A percentile compares a stretch with the other conserved stretches of the same genome.
These are phyloP conservation scores for Margaritispora aquatica DNA, from an alignment of 495 filamentous ascomycete species.

Conservation along the genomic window DNA sequence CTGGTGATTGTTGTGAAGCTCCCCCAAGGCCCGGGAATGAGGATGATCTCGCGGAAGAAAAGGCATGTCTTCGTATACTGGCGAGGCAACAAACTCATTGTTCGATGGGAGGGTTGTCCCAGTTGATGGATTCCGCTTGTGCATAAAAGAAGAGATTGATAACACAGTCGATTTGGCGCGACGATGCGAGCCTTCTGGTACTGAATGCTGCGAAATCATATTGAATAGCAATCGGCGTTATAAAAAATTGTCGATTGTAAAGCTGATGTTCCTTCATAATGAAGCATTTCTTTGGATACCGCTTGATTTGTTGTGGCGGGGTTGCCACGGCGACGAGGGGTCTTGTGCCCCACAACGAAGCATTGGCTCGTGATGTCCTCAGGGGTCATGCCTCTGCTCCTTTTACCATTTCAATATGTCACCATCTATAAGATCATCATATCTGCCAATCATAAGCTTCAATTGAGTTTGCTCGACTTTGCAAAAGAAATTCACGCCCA, in stretches of 20 bases:
- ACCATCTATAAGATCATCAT: background rate
- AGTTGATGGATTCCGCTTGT: conserved; percentile 39
- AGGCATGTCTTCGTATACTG: conserved; percentile 22
- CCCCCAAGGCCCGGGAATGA: conserved; percentile 36
- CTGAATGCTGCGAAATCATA: conserved; percentile 17
- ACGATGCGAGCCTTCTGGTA: conserved; percentile 14
- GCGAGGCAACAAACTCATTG: conserved; percentile 14
- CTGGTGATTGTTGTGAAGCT: conserved; percentile 43
- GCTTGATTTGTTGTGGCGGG: background rate
- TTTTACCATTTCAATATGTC: background rate
- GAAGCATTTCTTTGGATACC: background rate
- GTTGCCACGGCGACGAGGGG: background rate
- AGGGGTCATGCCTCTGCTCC: background rate
- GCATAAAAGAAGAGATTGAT: conserved; percentile 39
- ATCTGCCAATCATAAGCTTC: background rate
- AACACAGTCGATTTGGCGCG: conserved; percentile 51
- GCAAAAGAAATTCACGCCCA: too few species aligned
- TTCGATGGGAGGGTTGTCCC: conserved; percentile 24
- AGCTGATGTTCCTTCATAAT: background rate
- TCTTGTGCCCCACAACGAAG: background rate
- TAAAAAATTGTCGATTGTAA: background rate
- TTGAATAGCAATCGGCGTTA: conserved; percentile 3
- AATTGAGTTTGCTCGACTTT: too few species aligned
- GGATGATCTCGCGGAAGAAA: conserved; percentile 29
- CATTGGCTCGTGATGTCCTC: background rate